Base-by-base conservation (phyloP, 164 flowering plant genomes). In the Macadamia integrifolia region DNA sequence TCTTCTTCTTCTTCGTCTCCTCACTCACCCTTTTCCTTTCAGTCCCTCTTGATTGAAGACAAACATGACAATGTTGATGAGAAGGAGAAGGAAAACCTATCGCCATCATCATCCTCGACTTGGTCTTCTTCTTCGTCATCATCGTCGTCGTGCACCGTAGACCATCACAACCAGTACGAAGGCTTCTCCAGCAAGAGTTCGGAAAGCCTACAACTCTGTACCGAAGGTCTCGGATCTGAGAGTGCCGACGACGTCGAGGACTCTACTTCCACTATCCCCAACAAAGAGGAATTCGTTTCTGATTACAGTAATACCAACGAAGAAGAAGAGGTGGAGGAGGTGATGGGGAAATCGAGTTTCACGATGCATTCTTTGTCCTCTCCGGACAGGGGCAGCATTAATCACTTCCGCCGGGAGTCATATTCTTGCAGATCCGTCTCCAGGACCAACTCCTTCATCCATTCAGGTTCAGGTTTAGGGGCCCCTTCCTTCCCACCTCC, bases 181-280 rank as follows among this genome's bases (percentile, higher is more conserved):
- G 80, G 80, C 58, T 81, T 81, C 56, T 84, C 86, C 6, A 67
- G 79, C 0, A 78, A 72, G 84, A 83, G 74, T 52, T 74, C 79
- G 0, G 88, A 82, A 58, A 84, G 85, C 72, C 68, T 85, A 67
- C 86, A 86, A 14, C 67, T 80, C 5, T 88, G 91, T 80, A 88
- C 89, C 0, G 91, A 89, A 63, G 88, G 90, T 2, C 88, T 87
- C 14, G 94, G 94, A 6, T 84, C 76, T 46, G 91, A 89, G 58
- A 87, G 92, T 78, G 80, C 71, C 10, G 87, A 78, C 32, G 86
- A 81, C 32, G 78, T 83, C 2, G 91, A 87, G 71, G 85, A 84
- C 18, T 53, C 11, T 14, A 49, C 40, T 2, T 5, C 40, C 40
- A 2, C 7, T 9, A 11, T 8, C 60, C 6, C 69, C 73, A 74